These are phyloP conservation scores for Puccinia polysora DNA, from an alignment of 1,284 basidiomycete species.

Conservation along the genomic window DNA sequence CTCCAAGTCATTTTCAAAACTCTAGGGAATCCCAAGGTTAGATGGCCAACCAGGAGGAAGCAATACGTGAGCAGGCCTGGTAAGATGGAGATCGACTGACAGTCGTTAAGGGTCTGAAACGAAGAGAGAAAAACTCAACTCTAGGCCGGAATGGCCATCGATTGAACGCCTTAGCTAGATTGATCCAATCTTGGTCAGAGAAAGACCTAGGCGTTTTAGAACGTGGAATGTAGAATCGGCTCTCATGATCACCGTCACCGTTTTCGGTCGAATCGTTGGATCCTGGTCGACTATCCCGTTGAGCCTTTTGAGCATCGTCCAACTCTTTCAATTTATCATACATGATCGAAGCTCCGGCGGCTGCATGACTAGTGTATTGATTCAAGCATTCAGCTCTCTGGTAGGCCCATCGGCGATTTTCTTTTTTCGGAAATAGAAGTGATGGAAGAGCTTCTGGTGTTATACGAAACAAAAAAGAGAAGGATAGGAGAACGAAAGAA, in stretches of 20 bases:
- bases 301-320: not conserved
- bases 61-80: not conserved
- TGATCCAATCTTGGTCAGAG: slow-evolving; percentile 34
- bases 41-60: not conserved
- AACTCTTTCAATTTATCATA: slow-evolving; percentile 30
- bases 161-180: slow-evolving; percentile 32
- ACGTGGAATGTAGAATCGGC: not conserved
- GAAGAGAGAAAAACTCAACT: slow-evolving; percentile 6
- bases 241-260: too few relatives aligned
- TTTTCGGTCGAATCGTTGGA: too few relatives aligned
- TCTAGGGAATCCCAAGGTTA: not conserved
- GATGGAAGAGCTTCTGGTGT: not conserved
- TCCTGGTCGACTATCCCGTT: not conserved
- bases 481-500: not conserved
- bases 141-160: slow-evolving; percentile 38
- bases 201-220: slow-evolving; percentile 33
- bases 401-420: not conserved
- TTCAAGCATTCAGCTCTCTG: not conserved
- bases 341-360: slow-evolving; percentile 30
- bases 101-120: not conserved
- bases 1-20: slow-evolving; percentile 42
- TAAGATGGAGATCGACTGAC: not conserved
- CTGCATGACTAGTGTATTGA: slow-evolving; percentile 20
- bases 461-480: not conserved
- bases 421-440: not conserved